These are phyloP conservation scores for Litsea cubeba DNA, from an alignment of 164 flowering plant genomes.

Conservation along the genomic window DNA sequence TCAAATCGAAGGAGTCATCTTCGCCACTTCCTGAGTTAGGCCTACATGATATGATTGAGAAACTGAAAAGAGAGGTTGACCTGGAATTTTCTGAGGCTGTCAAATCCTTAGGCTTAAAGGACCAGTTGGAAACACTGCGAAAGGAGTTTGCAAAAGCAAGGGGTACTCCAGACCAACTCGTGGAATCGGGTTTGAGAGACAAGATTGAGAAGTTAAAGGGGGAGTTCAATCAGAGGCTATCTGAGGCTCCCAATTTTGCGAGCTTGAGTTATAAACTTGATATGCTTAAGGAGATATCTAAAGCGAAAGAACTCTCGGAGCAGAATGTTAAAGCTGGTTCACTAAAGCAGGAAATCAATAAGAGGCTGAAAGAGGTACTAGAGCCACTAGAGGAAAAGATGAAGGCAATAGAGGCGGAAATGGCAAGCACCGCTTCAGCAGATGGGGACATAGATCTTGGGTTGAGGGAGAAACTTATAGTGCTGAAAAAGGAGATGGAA, in stretches of 20 bases:
- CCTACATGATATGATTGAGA: conserved; percentile 54
- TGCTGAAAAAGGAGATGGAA: conserved; percentile 48
- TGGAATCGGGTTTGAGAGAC: conserved; percentile 31
- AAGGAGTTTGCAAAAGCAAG: conserved; percentile 49
- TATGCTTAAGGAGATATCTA: conserved; percentile 57
- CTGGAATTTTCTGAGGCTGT: conserved; percentile 61
- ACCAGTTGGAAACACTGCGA: conserved; percentile 34
- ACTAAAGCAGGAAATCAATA: conserved; percentile 47
- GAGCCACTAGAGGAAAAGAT: conserved; percentile 42
- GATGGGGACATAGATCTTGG: conserved; percentile 33
- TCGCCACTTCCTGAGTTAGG: conserved; percentile 30
- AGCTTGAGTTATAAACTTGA: conserved; percentile 53
- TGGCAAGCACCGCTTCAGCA: conserved; percentile 31
- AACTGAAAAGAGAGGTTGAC: conserved; percentile 58
- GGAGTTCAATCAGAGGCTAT: conserved; percentile 45
- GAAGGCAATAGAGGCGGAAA: conserved; percentile 40
- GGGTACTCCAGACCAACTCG: conserved; percentile 27
- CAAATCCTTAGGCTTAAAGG: conserved; percentile 50
- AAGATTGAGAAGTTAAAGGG: conserved; percentile 45
- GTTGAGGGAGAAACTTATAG: conserved; percentile 43
- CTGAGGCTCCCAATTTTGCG: conserved; percentile 57
- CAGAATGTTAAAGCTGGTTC: conserved; percentile 23
- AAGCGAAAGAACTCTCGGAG: conserved; percentile 40
- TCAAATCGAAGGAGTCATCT: conserved; percentile 50
- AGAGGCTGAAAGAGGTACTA: conserved; percentile 40